phyloP scores from a whole-genome alignment of 176 grass and related monocot species.

The Calamus simplicifolius region DNA sequence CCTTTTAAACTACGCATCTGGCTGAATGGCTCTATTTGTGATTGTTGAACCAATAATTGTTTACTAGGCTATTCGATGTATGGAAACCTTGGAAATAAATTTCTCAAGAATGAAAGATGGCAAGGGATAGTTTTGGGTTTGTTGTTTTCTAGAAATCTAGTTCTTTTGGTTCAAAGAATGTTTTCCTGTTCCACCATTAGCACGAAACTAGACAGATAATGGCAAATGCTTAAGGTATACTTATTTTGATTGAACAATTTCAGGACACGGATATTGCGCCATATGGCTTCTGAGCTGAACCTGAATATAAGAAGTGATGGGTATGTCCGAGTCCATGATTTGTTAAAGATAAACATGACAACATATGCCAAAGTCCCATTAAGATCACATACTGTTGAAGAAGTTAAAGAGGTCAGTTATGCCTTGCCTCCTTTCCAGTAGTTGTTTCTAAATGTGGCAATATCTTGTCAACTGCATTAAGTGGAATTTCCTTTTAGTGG shows the following conservation, averaged over 20 bases:
- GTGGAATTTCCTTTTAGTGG: too few relatives aligned
- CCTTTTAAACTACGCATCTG: too few relatives aligned
- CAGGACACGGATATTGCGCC: conserved; percentile 69
- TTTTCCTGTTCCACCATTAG: not conserved
- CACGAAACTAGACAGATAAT: not conserved
- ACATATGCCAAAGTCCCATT: conserved; percentile 68
- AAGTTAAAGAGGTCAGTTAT: conserved; percentile 57
- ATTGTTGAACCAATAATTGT: too few relatives aligned
- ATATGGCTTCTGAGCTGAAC: conserved; percentile 77
- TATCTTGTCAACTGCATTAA: too few relatives aligned
- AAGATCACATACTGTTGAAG: conserved; percentile 65
- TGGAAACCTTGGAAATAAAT: too few relatives aligned
- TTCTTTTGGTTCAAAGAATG: too few relatives aligned
- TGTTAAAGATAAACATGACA: conserved; percentile 51
- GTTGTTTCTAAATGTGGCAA: not conserved
- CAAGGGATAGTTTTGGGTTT: too few relatives aligned
- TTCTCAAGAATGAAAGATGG: too few relatives aligned
- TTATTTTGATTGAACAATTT: conserved; percentile 1
- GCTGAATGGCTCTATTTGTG: too few relatives aligned
- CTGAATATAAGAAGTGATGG: conserved; percentile 73
- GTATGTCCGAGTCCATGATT: conserved; percentile 57
- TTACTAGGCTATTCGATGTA: too few relatives aligned
- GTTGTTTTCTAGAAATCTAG: too few relatives aligned
- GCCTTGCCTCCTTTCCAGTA: not conserved
- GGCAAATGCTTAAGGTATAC: not conserved